phyloP scores from a whole-genome alignment of 306 rosid species.

The Lablab purpureus region DNA sequence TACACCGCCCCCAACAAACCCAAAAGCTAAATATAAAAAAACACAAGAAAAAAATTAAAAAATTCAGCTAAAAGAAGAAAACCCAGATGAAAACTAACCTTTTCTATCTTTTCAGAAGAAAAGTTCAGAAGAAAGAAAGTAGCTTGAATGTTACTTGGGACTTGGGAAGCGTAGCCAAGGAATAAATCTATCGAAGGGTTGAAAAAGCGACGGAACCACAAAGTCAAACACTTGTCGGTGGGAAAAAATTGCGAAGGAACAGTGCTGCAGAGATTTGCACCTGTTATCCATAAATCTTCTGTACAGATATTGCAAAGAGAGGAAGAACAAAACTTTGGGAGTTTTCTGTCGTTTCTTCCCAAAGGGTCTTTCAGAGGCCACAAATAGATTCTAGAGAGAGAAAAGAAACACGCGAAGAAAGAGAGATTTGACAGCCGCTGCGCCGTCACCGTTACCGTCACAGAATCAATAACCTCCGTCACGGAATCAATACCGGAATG shows the following conservation, averaged over 20 bases:
- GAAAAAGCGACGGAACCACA: constrained; percentile 42
- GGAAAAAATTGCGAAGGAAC: constrained; percentile 34
- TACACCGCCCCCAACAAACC: constrained; percentile 9
- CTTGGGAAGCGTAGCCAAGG: constrained; percentile 51
- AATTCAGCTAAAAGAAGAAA: constrained; percentile 1
- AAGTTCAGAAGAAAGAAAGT: constrained; percentile 12
- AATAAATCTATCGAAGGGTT: constrained; percentile 49
- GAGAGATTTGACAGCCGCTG: constrained; percentile 19
- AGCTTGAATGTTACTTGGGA: constrained; percentile 40
- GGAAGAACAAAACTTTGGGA: constrained; percentile 16
- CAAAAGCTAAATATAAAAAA: constrained; percentile 15
- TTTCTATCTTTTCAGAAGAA: neutral
- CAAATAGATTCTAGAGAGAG: constrained; percentile 20
- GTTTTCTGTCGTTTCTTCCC: neutral
- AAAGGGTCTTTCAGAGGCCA: constrained; percentile 42
- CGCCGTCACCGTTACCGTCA: constrained; percentile 29
- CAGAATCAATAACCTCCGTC: neutral
- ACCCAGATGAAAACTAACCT: constrained; percentile 45
- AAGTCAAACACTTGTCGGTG: constrained; percentile 32
- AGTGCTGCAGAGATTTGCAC: constrained; percentile 43
- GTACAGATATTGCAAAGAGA: constrained; percentile 26
- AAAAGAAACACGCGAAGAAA: neutral
- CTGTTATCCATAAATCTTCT: constrained; percentile 61
- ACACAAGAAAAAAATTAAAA: neutral
- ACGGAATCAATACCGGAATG: neutral